phyloP scores from a whole-genome alignment of 1,284 basidiomycete species.

The Cryptococcus sp. region DNA sequence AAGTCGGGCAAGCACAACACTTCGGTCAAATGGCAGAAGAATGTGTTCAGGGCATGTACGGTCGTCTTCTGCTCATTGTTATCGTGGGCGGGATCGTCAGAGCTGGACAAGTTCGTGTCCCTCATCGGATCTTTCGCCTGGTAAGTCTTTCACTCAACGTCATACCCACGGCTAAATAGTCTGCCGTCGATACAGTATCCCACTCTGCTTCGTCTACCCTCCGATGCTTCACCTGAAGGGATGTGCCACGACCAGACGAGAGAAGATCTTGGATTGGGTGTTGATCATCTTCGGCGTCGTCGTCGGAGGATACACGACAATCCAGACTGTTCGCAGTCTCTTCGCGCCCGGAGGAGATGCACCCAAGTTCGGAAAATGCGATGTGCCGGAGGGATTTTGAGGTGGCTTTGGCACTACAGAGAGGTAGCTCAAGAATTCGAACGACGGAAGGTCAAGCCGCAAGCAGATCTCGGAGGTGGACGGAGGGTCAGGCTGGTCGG shows the following conservation, averaged over 20 bases:
- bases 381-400: constrained; percentile 25
- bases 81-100: constrained; percentile 81
- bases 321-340: constrained; percentile 50
- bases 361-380: constrained; percentile 45
- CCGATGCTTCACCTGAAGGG: constrained; percentile 92
- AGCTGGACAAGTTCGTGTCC: constrained; percentile 96
- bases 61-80: constrained; percentile 75
- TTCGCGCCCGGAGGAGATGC: constrained; percentile 29
- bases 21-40: constrained; percentile 78
- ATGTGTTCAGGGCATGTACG: constrained; percentile 75
- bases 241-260: constrained; percentile 69
- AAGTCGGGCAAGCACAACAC: constrained; percentile 68
- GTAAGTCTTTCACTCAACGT: constrained; percentile 57
- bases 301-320: constrained; percentile 77
- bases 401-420: neutral
- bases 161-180: neutral
- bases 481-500: neutral
- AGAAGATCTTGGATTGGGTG: constrained; percentile 72
- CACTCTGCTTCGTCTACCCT: constrained; percentile 91
- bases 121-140: constrained; percentile 93
- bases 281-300: constrained; percentile 78
- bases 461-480: neutral
- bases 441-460: neutral
- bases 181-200: constrained; percentile 63
- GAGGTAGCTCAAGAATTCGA: neutral